A percentile compares a stretch with the other conserved stretches of the same genome.
Conservation (phyloP, 768 basidiomycete genomes). For the Lactarius hengduanensis region DNA sequence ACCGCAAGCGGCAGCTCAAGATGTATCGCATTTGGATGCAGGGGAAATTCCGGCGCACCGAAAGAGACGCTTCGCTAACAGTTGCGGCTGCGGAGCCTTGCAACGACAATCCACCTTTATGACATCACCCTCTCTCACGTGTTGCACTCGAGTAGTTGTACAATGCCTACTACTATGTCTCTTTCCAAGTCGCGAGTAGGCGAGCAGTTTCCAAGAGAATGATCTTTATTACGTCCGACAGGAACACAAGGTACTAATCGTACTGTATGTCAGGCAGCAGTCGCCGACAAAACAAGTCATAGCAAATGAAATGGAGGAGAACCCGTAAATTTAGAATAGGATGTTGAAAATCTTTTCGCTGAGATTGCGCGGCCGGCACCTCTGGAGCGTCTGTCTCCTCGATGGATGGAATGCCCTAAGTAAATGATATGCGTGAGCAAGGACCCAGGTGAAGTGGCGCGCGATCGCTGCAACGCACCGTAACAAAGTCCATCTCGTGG, state of each 20-base stretch:
- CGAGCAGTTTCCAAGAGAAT: background rate
- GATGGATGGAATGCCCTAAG: conserved; percentile 60
- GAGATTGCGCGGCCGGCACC: conserved; percentile 48
- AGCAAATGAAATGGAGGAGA: background rate
- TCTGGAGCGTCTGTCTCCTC: conserved; percentile 66
- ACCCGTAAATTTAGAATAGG: conserved; percentile 45
- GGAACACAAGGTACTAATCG: background rate
- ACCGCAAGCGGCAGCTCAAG: conserved; percentile 89
- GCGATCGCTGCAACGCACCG: conserved; percentile 41
- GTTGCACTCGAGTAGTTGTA: background rate
- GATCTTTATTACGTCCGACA: background rate
- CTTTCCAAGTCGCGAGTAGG: background rate
- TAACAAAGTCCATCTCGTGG: conserved; percentile 69
- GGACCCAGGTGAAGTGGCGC: background rate
- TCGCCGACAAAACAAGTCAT: background rate
- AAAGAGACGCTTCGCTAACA: background rate
- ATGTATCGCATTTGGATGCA: conserved; percentile 99
- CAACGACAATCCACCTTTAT: background rate
- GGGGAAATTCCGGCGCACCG: conserved; percentile 57
- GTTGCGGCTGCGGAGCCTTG: background rate
- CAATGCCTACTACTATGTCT: background rate
- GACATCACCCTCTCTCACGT: background rate
- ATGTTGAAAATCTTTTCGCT: conserved; percentile 48
- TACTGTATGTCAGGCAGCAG: background rate
- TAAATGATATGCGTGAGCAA: background rate